Conservation (phyloP, 78 protist genomes). For the Dictyostelium citrinum region DNA sequence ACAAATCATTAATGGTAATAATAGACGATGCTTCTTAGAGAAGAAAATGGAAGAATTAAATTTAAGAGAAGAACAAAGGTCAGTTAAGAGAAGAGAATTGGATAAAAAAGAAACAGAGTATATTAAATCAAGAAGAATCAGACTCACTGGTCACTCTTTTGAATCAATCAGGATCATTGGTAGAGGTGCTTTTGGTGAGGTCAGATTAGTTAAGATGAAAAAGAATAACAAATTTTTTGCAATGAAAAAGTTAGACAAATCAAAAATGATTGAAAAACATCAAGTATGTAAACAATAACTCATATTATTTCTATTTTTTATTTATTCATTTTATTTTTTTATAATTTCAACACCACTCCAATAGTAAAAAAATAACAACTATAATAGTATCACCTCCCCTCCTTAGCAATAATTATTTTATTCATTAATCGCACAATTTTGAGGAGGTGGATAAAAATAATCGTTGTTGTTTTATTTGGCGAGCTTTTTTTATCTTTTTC, state of each 20-base stretch:
- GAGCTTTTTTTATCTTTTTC: neutral
- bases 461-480: neutral
- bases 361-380: too few relatives aligned
- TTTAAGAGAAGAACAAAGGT: conserved; percentile 71
- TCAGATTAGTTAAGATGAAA: conserved; percentile 78
- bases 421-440: neutral
- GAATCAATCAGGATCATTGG: conserved; percentile 82
- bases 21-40: conserved; percentile 63
- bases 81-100: conserved; percentile 65
- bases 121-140: conserved; percentile 72
- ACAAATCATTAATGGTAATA: neutral
- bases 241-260: conserved; percentile 85
- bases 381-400: neutral
- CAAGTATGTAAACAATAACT: conserved; percentile 23
- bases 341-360: neutral
- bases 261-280: conserved; percentile 83
- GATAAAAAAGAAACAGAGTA: conserved; percentile 80
- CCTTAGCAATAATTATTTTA: neutral
- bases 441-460: neutral
- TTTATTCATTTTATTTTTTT: neutral
- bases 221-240: conserved; percentile 80
- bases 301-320: neutral
- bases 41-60: conserved; percentile 66
- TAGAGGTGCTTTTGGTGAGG: conserved; percentile 90
- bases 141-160: conserved; percentile 78